These are phyloP conservation scores for Heritiera littoralis DNA, from an alignment of 345 rosid species.

Conservation along the genomic window DNA sequence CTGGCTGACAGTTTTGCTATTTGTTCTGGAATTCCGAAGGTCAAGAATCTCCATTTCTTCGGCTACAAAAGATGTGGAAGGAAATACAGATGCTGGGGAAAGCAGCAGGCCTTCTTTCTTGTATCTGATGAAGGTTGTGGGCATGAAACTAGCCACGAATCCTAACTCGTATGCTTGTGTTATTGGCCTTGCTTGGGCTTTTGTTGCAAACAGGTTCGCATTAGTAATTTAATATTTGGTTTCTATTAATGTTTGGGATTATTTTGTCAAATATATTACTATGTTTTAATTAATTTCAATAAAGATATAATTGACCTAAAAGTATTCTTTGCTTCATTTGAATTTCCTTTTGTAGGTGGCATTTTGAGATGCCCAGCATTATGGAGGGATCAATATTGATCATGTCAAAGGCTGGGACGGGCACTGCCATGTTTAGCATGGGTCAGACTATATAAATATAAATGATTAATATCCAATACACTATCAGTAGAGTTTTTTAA, in stretches of 20 bases:
- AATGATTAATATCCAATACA: too few species aligned
- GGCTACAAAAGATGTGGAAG: constrained; percentile 37
- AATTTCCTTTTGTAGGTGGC: constrained; percentile 50
- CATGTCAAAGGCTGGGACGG: constrained; percentile 88
- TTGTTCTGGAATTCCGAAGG: constrained; percentile 65
- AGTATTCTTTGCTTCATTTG: too few species aligned
- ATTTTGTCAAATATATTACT: too few species aligned
- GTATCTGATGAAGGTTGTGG: constrained; percentile 55
- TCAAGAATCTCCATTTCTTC: constrained; percentile 25
- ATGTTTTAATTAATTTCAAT: not conserved
- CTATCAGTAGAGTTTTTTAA: too few species aligned
- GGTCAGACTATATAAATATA: constrained; percentile 42
- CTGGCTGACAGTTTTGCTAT: constrained; percentile 74
- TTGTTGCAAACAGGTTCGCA: constrained; percentile 55
- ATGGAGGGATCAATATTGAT: constrained; percentile 70
- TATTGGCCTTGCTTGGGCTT: constrained; percentile 73
- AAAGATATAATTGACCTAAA: too few species aligned
- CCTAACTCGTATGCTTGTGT: constrained; percentile 76
- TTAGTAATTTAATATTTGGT: not conserved
- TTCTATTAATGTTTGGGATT: not conserved
- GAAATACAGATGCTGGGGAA: constrained; percentile 7
- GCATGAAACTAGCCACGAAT: constrained; percentile 60
- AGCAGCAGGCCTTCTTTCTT: constrained; percentile 39
- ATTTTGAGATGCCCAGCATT: constrained; percentile 75
- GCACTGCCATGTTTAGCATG: constrained; percentile 96